Percentiles rank a stretch among this genome's conserved stretches.
Conservation (phyloP, 352 stramenopile genomes). For the Pythium apleroticum region DNA sequence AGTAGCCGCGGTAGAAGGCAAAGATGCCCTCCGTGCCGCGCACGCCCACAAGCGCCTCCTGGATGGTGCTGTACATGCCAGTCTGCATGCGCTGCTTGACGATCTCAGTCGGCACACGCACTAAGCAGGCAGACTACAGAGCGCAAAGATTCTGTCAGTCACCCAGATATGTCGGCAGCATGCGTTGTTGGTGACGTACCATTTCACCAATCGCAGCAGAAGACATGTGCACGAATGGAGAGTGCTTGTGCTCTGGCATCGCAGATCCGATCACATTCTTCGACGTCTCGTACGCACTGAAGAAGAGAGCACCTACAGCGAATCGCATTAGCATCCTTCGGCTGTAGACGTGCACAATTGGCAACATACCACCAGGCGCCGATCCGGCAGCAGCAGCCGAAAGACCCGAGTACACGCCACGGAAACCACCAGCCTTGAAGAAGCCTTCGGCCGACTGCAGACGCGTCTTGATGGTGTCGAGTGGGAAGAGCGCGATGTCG, state of each 20-base stretch:
- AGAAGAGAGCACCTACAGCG: slow-evolving; percentile 80
- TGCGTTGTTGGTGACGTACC: slow-evolving; percentile 29
- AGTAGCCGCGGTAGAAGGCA: slow-evolving; percentile 97
- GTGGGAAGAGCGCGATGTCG: slow-evolving; percentile 97
- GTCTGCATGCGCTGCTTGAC: slow-evolving; percentile 99
- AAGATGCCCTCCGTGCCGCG: slow-evolving; percentile 66
- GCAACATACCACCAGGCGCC: slow-evolving; percentile 78
- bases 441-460: slow-evolving; percentile 97
- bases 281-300: slow-evolving; percentile 89
- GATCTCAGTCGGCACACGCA: slow-evolving; percentile 99
- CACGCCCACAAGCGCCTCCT: slow-evolving; percentile 75
- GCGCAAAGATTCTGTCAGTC: neutral
- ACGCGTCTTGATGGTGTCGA: slow-evolving; percentile 99
- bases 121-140: slow-evolving; percentile 91
- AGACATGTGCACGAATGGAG: slow-evolving; percentile 93
- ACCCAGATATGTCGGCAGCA: neutral
- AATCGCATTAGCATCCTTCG: neutral
- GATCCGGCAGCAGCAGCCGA: slow-evolving; percentile 90
- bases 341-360: neutral
- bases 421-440: slow-evolving; percentile 96
- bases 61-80: slow-evolving; percentile 78
- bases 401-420: slow-evolving; percentile 90
- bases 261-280: slow-evolving; percentile 70
- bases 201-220: slow-evolving; percentile 95
- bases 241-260: slow-evolving; percentile 72